Percentiles rank a stretch among this genome's conserved stretches.
Conservation (phyloP, 331 rosid species). For the Malus hybrid region DNA sequence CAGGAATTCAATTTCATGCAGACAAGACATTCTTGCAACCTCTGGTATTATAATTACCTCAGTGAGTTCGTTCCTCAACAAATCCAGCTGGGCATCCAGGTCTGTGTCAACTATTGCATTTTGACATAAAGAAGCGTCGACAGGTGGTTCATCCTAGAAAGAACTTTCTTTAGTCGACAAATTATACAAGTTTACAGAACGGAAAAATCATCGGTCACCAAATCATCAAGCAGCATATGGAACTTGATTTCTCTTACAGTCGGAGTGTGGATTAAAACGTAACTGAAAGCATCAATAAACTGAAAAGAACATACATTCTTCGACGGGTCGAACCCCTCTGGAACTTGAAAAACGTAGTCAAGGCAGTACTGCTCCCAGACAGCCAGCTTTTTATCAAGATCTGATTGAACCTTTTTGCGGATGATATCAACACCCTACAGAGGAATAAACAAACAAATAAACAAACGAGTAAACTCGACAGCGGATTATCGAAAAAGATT, state of each 20-base stretch:
- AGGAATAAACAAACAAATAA: neutral
- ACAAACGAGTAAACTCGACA: neutral
- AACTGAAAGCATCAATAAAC: neutral
- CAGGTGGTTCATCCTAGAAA: constrained; percentile 49
- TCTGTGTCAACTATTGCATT: constrained; percentile 36
- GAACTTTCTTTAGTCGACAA: neutral
- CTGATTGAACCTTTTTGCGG: constrained; percentile 41
- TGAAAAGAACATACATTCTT: constrained; percentile 40
- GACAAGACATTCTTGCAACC: neutral
- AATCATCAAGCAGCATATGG: neutral
- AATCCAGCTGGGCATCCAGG: constrained; percentile 54
- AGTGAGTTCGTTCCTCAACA: constrained; percentile 47
- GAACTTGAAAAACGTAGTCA: constrained; percentile 62
- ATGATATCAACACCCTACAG: constrained; percentile 49
- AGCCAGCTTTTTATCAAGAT: constrained; percentile 46
- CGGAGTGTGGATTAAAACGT: neutral
- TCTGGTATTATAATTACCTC: constrained; percentile 30
- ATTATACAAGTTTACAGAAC: neutral
- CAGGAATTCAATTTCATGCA: neutral
- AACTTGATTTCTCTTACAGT: neutral
- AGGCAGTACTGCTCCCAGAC: constrained; percentile 77
- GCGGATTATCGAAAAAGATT: neutral
- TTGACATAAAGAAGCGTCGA: constrained; percentile 8
- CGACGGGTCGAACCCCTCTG: constrained; percentile 53
- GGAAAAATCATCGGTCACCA: neutral